A percentile compares a stretch with the other conserved stretches of the same genome.
These are phyloP conservation scores for Fusarium sp. DNA, from an alignment of 2,329 filamentous ascomycete species.

Conservation along the genomic window DNA sequence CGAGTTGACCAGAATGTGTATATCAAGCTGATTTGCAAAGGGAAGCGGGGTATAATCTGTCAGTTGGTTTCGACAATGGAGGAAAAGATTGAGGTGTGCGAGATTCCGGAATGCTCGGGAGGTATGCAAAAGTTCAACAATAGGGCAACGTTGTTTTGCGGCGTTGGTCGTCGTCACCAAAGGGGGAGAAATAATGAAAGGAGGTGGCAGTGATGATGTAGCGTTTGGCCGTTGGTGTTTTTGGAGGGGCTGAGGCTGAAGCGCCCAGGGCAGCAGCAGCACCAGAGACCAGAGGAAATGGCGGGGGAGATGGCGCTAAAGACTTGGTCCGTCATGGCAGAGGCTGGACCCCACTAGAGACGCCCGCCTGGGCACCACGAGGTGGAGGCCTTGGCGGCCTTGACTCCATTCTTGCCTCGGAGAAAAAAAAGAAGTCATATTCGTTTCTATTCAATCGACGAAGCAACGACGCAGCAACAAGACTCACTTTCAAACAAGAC, in stretches of 20 bases:
- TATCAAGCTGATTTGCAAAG: conserved; percentile 7
- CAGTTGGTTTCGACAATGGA: conserved; percentile 8
- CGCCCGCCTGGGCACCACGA: neutral
- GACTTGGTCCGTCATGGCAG: conserved; percentile 10
- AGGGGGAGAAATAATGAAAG: conserved; percentile 2
- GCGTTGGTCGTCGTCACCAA: neutral
- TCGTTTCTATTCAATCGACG: neutral
- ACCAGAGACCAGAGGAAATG: conserved; percentile 31
- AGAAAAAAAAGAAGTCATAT: conserved; percentile 16
- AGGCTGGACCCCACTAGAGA: conserved; percentile 30
- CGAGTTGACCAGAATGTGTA: neutral
- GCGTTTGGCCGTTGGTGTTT: conserved; percentile 21
- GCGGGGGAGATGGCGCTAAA: conserved; percentile 31
- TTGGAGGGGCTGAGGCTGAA: conserved; percentile 33
- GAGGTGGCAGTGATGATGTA: conserved; percentile 30
- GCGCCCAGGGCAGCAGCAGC: conserved; percentile 5
- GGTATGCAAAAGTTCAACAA: neutral
- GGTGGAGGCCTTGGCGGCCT: conserved; percentile 3
- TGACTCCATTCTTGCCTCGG: neutral
- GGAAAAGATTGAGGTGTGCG: neutral
- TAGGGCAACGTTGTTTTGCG: neutral
- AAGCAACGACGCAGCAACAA: neutral
- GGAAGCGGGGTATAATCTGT: conserved; percentile 31
- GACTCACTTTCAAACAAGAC: neutral
- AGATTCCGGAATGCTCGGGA: neutral